Conservation (phyloP, 768 basidiomycete species). For the Pisolithus tinctorius region DNA sequence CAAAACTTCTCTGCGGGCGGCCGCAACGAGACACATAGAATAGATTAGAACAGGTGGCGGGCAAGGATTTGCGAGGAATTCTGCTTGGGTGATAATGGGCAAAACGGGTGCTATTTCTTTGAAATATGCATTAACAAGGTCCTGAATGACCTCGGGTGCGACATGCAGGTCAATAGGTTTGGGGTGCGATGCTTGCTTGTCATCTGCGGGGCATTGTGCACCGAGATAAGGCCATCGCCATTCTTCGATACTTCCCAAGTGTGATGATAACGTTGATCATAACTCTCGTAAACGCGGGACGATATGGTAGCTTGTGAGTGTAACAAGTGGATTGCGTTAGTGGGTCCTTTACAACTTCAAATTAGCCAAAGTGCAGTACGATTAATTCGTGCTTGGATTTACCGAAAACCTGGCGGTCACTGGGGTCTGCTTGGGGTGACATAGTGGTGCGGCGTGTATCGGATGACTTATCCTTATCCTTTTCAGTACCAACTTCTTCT, state of each 20-base stretch:
- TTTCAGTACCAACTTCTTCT: slow-evolving; percentile 46
- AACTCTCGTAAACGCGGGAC: slow-evolving; percentile 77
- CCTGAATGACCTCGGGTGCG: slow-evolving; percentile 71
- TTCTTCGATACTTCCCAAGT: slow-evolving; percentile 77
- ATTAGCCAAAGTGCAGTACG: slow-evolving; percentile 1
- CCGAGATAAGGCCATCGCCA: slow-evolving; percentile 84
- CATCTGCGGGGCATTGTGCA: slow-evolving; percentile 59
- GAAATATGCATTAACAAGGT: slow-evolving; percentile 89
- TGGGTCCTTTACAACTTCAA: slow-evolving; percentile 55
- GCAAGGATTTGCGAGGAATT: slow-evolving; percentile 72
- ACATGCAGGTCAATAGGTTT: slow-evolving; percentile 68
- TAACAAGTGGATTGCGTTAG: slow-evolving; percentile 76
- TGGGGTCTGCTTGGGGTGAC: slow-evolving; percentile 43
- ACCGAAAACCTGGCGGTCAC: slow-evolving; percentile 62
- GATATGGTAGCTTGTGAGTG: slow-evolving; percentile 88
- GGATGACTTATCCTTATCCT: slow-evolving; percentile 28
- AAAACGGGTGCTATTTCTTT: slow-evolving; percentile 81
- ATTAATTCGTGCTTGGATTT: slow-evolving; percentile 20
- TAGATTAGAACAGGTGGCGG: slow-evolving; percentile 83
- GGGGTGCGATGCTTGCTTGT: slow-evolving; percentile 45
- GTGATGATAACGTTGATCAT: slow-evolving; percentile 85
- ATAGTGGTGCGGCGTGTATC: slow-evolving; percentile 29
- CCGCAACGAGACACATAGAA: slow-evolving; percentile 90
- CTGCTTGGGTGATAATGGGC: slow-evolving; percentile 81
- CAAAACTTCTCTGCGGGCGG: slow-evolving; percentile 77